Conservation (phyloP, 331 rosid genomes). For the Malus hybrid region DNA sequence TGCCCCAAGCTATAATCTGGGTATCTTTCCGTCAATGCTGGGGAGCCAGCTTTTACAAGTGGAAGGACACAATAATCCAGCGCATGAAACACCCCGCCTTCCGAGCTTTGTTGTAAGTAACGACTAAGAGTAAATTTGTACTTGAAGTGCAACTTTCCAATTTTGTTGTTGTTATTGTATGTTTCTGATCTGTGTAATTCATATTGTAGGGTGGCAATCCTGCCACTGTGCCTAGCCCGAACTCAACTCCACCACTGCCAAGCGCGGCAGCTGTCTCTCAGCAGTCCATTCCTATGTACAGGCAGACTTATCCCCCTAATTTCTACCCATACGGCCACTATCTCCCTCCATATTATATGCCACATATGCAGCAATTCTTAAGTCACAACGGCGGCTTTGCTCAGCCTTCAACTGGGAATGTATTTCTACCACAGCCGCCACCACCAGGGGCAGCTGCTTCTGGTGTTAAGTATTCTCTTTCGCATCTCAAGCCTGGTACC, state of each 20-base stretch:
- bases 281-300: slow-evolving; percentile 54
- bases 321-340: slow-evolving; percentile 69
- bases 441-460: slow-evolving; percentile 34
- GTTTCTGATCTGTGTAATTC: slow-evolving; percentile 4
- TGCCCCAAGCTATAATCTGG: slow-evolving; percentile 50
- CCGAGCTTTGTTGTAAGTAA: slow-evolving; percentile 38
- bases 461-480: slow-evolving; percentile 58
- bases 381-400: slow-evolving; percentile 73
- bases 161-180: background rate
- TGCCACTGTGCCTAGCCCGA: slow-evolving; percentile 44
- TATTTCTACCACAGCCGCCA: slow-evolving; percentile 44
- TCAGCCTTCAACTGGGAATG: slow-evolving; percentile 59
- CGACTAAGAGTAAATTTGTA: background rate
- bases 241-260: slow-evolving; percentile 62
- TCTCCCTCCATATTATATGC: slow-evolving; percentile 58
- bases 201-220: slow-evolving; percentile 48
- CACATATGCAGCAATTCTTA: slow-evolving; percentile 64
- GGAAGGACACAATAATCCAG: slow-evolving; percentile 50
- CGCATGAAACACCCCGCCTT: slow-evolving; percentile 37
- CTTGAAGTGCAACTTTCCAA: background rate
- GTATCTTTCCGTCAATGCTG: slow-evolving; percentile 52
- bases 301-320: slow-evolving; percentile 76
- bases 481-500: slow-evolving; percentile 59
- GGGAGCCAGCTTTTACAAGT: slow-evolving; percentile 49
- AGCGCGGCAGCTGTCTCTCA: slow-evolving; percentile 49